A percentile compares a stretch with the other conserved stretches of the same genome.
Evolutionary conservation across 805 yeast genomes (phyloP).

Genomic region (Ogataea allantospora): DNA sequence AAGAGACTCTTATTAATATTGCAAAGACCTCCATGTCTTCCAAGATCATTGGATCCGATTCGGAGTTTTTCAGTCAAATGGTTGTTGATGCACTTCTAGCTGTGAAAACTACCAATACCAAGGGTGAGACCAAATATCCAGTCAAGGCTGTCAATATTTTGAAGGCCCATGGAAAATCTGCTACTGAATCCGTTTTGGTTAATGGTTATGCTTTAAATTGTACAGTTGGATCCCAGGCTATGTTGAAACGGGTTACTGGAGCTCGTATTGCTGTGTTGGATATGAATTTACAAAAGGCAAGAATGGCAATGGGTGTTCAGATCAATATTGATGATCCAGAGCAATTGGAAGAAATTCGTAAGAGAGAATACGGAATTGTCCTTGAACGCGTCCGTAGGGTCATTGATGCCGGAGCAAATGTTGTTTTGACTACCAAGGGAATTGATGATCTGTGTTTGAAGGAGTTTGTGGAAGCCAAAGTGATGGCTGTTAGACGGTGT

Average conservation of each 20-base stretch:
- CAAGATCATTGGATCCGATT: slow-evolving; percentile 91
- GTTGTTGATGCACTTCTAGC: slow-evolving; percentile 96
- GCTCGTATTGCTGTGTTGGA: slow-evolving; percentile 89
- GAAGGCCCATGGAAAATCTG: slow-evolving; percentile 95
- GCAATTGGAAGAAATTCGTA: slow-evolving; percentile 79
- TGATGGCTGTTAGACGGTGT: slow-evolving; percentile 96
- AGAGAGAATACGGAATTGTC: slow-evolving; percentile 83
- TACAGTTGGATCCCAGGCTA: slow-evolving; percentile 96
- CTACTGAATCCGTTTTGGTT: slow-evolving; percentile 80
- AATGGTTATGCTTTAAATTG: slow-evolving; percentile 96
- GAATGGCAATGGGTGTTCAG: slow-evolving; percentile 98
- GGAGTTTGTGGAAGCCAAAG: slow-evolving; percentile 86
- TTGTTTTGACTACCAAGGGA: slow-evolving; percentile 89
- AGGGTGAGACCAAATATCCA: slow-evolving; percentile 90
- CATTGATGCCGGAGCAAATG: slow-evolving; percentile 87
- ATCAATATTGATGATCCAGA: slow-evolving; percentile 97
- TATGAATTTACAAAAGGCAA: slow-evolving; percentile 90
- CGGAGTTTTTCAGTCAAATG: slow-evolving; percentile 83
- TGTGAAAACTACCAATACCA: slow-evolving; percentile 82
- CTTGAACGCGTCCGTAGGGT: slow-evolving; percentile 81
- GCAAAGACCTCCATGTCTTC: slow-evolving; percentile 98
- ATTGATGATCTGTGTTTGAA: slow-evolving; percentile 90
- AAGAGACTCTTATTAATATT: slow-evolving; percentile 81
- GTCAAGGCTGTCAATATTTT: slow-evolving; percentile 94
- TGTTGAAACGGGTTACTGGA: slow-evolving; percentile 66